phyloP scores from a whole-genome alignment of 1,139 yeast genomes.

The Pichia sp. region DNA sequence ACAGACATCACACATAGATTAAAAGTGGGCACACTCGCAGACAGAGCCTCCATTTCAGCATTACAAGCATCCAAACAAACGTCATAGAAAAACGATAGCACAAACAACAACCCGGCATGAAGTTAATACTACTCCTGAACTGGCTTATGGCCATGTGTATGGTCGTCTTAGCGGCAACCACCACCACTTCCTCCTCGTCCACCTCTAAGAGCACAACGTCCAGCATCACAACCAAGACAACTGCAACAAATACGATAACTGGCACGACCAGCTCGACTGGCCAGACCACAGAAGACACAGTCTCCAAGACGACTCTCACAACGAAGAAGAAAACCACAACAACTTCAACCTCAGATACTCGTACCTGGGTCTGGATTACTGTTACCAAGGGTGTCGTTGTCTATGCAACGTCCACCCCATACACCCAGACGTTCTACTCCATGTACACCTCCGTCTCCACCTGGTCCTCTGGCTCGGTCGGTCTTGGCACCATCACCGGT shows the following conservation, averaged over 20 bases:
- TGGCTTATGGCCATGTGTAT: no score
- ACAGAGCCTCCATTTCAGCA: no score
- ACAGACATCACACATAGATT: no score
- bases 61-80: no score
- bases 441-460: slow-evolving; percentile 38
- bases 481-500: slow-evolving; percentile 57
- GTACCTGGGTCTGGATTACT: slow-evolving; percentile 23
- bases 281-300: slow-evolving; percentile 19
- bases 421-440: slow-evolving; percentile 47
- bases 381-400: slow-evolving; percentile 15
- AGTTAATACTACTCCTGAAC: no score
- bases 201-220: no score
- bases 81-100: no score
- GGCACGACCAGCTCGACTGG: slow-evolving; percentile 19
- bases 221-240: background rate
- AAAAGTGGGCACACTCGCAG: no score
- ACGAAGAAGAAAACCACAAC: slow-evolving; percentile 23
- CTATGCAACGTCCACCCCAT: slow-evolving; percentile 30
- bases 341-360: slow-evolving; percentile 19
- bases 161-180: background rate
- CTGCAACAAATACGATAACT: slow-evolving; percentile 27
- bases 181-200: slow-evolving; percentile 13
- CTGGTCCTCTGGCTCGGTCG: slow-evolving; percentile 52
- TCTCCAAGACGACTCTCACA: slow-evolving; percentile 24
- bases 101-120: no score